Evolutionary conservation across 805 yeast species (phyloP), one percentile per base, ranked within the genome.

Genomic region (Ogataea trehalophila): DNA sequence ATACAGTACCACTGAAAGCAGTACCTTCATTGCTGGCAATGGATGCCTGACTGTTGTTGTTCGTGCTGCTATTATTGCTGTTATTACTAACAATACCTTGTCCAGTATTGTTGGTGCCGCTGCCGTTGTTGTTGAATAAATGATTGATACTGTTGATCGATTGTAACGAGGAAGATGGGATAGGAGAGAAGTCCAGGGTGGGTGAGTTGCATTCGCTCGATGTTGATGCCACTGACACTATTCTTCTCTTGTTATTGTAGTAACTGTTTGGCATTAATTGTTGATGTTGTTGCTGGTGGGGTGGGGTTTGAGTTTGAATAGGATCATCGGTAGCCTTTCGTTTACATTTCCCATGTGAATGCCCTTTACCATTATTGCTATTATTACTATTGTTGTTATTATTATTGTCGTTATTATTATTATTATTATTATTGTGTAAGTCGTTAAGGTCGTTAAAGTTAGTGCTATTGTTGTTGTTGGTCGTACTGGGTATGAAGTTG

Each of bases 201-300:
- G 51, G 52, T 15, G 47, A 45, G 39, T 35, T 47, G 33, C 40
- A 26, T 26, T 26, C 31, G n/a, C 39, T 37, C n/a, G 39, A 37
- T 14, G 39, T 37, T 18, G 39, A 37, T 4, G 38, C 16, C 18
- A 54, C 51, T 15, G 63, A 53, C 11, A 60, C 60, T 17, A 57
- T 55, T 22, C 62, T 49, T 15, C 63, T 48, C 41, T 60, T 60
- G 37, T 42, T 42, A 34, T 44, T 45, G 33, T 16, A 26, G 9
- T 26, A 26, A 26, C 13, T 8, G 31, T 26, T 26, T 26, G 31
- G 31, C 11, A 26, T 11, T 26, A 9, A 11, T 4, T 26, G 31
- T 26, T 26, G 31, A 9, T 9, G 31, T 8, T 26, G 31, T 26
- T 26, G 31, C 31, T 26, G 31, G 20, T 20, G 20, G 20, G 20